These are phyloP conservation scores for Puccinia novopanici DNA, from an alignment of 1,284 basidiomycete genomes.

Conservation along the genomic window DNA sequence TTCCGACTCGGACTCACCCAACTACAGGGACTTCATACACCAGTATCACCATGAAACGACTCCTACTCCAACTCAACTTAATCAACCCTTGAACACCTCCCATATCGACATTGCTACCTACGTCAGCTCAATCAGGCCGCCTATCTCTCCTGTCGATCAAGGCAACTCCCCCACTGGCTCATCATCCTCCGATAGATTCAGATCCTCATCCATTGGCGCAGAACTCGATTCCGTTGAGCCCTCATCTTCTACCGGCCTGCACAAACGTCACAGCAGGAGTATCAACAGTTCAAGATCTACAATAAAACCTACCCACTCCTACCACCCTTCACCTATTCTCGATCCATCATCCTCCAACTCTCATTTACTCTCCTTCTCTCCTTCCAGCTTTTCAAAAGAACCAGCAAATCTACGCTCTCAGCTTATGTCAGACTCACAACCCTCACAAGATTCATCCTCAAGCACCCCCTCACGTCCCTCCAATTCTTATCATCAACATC, in stretches of 20 bases:
- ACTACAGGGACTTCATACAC: slow-evolving; percentile 16
- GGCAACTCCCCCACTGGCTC: not conserved
- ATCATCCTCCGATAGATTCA: slow-evolving; percentile 19
- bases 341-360: slow-evolving; percentile 17
- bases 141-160: slow-evolving; percentile 17
- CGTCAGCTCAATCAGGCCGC: slow-evolving; percentile 34
- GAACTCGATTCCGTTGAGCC: not conserved
- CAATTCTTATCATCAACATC: not conserved
- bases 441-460: slow-evolving; percentile 9
- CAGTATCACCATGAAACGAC: not conserved
- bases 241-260: slow-evolving; percentile 12
- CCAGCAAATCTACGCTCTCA: not conserved
- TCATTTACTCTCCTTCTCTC: not conserved
- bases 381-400: not conserved
- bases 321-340: not conserved
- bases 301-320: not conserved
- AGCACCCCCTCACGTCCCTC: not conserved
- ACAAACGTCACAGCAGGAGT: slow-evolving; percentile 29
- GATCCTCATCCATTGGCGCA: slow-evolving; percentile 5
- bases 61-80: not conserved
- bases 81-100: too few species aligned
- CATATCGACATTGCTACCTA: slow-evolving; percentile 18
- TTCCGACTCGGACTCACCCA: not conserved
- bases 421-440: not conserved
- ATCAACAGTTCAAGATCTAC: not conserved